Base-by-base conservation (phyloP, 306 rosid species). In the Pyrus pyrifolia region DNA sequence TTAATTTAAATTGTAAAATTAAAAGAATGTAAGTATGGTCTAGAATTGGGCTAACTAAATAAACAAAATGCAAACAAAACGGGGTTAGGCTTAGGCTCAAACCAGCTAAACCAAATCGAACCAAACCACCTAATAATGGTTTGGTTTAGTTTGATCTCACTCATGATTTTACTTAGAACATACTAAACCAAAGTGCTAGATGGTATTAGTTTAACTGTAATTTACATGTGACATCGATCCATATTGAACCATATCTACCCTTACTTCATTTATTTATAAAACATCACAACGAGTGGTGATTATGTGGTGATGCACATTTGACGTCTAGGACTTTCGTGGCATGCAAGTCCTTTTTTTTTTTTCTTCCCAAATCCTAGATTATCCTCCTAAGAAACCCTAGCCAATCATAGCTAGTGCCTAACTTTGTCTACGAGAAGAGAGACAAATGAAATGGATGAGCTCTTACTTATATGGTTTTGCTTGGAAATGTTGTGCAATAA, bases 401-500 rank as follows among this genome's bases (percentile, higher is more conserved):
- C 72, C 75, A 81, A 81, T 84, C 55, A 74, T 81, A 55, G 69
- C 81, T 11, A 17, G 29, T 12, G 15, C 8, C 74, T 38, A 71
- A 49, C n/a, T 30, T 2, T 81, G 88, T 80, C 81, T 40, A 58
- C 45, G 23, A 73, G 72, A 81, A 71, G 74, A 71, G 67, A 76
- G 81, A 81, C 88, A 81, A 21, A 61, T 10, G 12, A 42, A 68
- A 68, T 66, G 73, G 68, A 66, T 3, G 73, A 76, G 85, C 83
- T 81, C 81, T 58, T 74, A 77, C 77, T 80, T 80, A 53, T 10
- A 82, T 82, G 82, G 77, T 74, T 82, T 78, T 74, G 85, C 77
- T 51, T 66, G 51, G 46, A 21, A 45, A 30, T 58, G 33, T 59
- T 38, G 29, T 27, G 30, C 33, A 30, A 33, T 55, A 25, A 35